phyloP scores from a whole-genome alignment of 176 grass and related monocot species.

The maize (Zea mays) region DNA sequence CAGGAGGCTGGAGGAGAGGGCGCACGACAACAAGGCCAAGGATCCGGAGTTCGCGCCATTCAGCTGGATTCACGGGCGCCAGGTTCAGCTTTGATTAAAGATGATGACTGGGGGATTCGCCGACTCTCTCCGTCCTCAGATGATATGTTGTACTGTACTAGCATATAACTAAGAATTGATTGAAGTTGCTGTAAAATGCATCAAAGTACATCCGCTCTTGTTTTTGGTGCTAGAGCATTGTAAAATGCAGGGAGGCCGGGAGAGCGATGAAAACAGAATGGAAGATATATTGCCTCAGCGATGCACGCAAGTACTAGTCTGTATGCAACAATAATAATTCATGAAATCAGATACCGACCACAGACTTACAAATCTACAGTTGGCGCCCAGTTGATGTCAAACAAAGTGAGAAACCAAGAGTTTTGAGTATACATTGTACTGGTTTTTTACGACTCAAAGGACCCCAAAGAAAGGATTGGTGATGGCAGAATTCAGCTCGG shows the following conservation, averaged over 20 bases:
- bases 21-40: conserved; percentile 8
- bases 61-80: conserved; percentile 36
- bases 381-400: neutral
- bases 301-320: neutral
- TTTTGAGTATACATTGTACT: conserved; percentile 4
- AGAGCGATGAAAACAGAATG: neutral
- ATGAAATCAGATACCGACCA: neutral
- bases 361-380: neutral
- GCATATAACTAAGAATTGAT: neutral
- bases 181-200: neutral
- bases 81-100: conserved; percentile 26
- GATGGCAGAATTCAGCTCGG: conserved; percentile 89
- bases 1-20: conserved; percentile 43
- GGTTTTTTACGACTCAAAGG: conserved; percentile 39
- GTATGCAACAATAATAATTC: neutral
- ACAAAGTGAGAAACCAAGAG: neutral
- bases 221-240: neutral
- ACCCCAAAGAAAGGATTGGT: conserved; percentile 95
- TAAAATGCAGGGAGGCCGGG: neutral
- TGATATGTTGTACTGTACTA: neutral
- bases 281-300: neutral
- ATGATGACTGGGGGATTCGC: neutral
- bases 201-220: too few relatives aligned
- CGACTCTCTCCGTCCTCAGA: neutral
- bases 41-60: neutral